Base-by-base conservation (phyloP, 2,329 filamentous ascomycete species). In the Trichoderma koningiopsis region DNA sequence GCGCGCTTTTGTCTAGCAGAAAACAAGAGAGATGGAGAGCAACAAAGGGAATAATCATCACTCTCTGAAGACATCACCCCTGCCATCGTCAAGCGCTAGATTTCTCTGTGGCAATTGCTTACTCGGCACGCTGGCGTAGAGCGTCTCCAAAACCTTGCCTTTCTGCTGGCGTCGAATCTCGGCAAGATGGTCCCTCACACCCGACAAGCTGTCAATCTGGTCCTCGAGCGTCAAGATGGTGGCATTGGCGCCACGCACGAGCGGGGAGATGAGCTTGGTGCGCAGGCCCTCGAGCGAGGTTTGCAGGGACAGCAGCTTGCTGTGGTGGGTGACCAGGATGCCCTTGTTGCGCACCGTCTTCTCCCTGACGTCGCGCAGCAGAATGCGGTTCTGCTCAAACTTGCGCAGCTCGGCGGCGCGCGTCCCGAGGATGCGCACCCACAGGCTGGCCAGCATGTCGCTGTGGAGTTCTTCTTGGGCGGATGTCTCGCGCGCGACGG, bases 341-440 rank as follows among this genome's bases (percentile, higher is more conserved):
- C 89, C 88, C 81, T 97, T 97, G 82, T 97, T 97, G 71, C 89
- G 88, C 29, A 97, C 89, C 1, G 94, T 97, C 75, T 91, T 92
- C 70, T 91, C 88, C 72, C 94, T 89, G 68, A 98, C 91, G 72
- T 91, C 91, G 61, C 86, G 87, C 29, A 98, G 87, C 0, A 97
- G 85, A 61, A 89, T 86, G 71, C 91, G 91, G 83, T 98, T 98
- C 81, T 92, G 93, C 79, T 97, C 93, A 80, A 94, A 97, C 79
- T 97, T 97, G 77, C 89, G 88, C n/a, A 97, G 85, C 73, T 91
- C 87, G 56, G 85, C 85, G 8, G 91, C 89, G 75, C 92, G 91
- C 49, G 91, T 85, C 1, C 94, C 94, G 1, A 97, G 88, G 27
- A 97, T 88, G 58, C 91, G 89, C 2, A 92, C 92, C 95, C 95